Evolutionary conservation across 768 basidiomycete genomes (phyloP), one percentile per base, ranked within the genome.

Genomic region (Rhodotorula kratochvilovae): DNA sequence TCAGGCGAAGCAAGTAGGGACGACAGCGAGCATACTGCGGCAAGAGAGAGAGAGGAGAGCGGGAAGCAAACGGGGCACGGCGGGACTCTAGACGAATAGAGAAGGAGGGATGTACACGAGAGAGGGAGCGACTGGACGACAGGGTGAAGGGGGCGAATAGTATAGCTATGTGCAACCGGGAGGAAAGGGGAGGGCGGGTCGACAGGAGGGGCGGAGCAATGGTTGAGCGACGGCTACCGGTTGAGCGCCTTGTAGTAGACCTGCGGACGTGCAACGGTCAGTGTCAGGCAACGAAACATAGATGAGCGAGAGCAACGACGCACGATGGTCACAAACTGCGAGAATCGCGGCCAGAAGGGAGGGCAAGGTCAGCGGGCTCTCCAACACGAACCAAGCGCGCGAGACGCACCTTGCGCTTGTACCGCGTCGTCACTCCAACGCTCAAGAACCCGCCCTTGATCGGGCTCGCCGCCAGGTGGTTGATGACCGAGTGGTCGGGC

Each of bases 361-460:
- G 33, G 11, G 21, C 19, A 19, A 35, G 6, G 54, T 55, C 54
- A 55, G 54, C 31, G 21, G n/a, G 11, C 31, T 35, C 15, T 11
- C 8, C 54, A 13, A 16, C 13, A 58, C 2, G 35, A 23, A 42
- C 29, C 36, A 35, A 17, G 7, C 6, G 31, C 19, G 48, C n/a
- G 25, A 5, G 29, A 48, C 68, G 33, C 78, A 91, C 91, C 88
- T 95, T 98, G 83, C 90, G 87, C 81, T 87, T 84, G 83, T 96
- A 97, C 79, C 94, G 83, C 61, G 89, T 92, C 67, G 94, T 98
- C 70, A 87, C 91, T 36, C 88, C 93, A 11, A 97, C 92, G 50
- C 92, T 93, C 60, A 97, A 81, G 57, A 95, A 91, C 13, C 92
- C 93, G 79, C 93, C 93, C 80, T 87, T 85, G 71, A 98, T 98